Evolutionary conservation across 176 grass and related monocot genomes (phyloP).

Genomic region (Carex pumila): DNA sequence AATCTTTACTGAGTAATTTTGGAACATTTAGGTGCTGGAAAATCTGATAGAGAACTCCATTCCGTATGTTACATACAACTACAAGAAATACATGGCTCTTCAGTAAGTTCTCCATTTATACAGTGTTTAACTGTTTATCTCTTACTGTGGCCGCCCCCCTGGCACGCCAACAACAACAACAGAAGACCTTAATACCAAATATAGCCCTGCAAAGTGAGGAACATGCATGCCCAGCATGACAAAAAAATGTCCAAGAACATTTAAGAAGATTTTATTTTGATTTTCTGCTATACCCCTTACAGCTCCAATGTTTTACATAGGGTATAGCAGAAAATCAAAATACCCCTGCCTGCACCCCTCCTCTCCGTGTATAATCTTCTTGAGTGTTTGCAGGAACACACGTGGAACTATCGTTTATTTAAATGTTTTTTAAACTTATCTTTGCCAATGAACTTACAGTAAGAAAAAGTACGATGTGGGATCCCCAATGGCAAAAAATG

Average conservation of each 20-base stretch:
- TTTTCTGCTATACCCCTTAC: neutral
- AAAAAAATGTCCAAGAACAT: neutral
- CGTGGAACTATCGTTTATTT: neutral
- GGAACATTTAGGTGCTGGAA: constrained; percentile 62
- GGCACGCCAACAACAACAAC: neutral
- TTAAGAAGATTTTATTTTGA: neutral
- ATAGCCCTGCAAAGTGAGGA: neutral
- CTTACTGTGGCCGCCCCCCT: neutral
- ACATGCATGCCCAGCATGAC: neutral
- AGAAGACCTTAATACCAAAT: neutral
- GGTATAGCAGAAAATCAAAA: too few species aligned
- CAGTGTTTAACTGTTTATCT: neutral
- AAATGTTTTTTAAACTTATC: neutral
- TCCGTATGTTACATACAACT: constrained; percentile 90
- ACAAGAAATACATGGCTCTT: constrained; percentile 91
- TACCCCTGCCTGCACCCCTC: too few species aligned
- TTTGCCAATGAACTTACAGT: constrained; percentile 38
- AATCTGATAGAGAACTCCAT: constrained; percentile 96
- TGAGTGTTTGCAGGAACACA: neutral
- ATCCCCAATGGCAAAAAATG: constrained; percentile 52
- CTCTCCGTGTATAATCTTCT: neutral
- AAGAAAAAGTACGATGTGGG: constrained; percentile 86
- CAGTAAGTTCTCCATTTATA: constrained; percentile 53
- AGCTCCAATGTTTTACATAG: neutral
- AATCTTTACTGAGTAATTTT: constrained; percentile 25